phyloP scores from a whole-genome alignment of 2,329 filamentous ascomycete genomes.

The Trematosphaeria pertusa region DNA sequence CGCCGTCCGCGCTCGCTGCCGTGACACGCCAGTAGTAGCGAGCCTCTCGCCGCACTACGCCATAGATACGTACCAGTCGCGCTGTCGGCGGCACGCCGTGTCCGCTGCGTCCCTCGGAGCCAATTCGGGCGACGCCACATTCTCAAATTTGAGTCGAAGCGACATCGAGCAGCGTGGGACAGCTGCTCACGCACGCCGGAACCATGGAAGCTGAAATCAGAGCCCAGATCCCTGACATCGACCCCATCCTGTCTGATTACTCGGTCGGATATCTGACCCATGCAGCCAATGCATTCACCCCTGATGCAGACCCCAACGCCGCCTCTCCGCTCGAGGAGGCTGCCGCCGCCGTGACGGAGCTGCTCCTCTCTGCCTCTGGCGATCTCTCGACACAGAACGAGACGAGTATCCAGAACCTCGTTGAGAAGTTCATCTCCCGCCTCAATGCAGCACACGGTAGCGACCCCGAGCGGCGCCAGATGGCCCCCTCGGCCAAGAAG shows the following conservation, averaged over 20 bases:
- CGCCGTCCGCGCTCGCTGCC: not conserved
- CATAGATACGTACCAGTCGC: too few species aligned
- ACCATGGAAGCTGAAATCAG: slow-evolving; percentile 88
- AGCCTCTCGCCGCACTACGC: too few species aligned
- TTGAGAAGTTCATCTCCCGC: slow-evolving; percentile 87
- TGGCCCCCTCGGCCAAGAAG: slow-evolving; percentile 79
- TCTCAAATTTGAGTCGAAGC: slow-evolving; percentile 17
- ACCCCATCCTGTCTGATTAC: slow-evolving; percentile 89
- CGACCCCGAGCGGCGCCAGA: slow-evolving; percentile 70
- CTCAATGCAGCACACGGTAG: slow-evolving; percentile 76
- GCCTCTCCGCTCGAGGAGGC: slow-evolving; percentile 83
- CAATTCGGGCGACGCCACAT: slow-evolving; percentile 30
- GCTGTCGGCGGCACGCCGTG: not conserved
- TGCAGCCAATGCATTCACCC: slow-evolving; percentile 82
- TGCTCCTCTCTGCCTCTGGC: slow-evolving; percentile 92
- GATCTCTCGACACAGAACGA: slow-evolving; percentile 75
- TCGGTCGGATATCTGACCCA: slow-evolving; percentile 93
- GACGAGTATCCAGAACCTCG: slow-evolving; percentile 79
- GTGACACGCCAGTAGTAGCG: slow-evolving; percentile 10
- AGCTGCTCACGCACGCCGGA: slow-evolving; percentile 23
- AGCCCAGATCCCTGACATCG: slow-evolving; percentile 82
- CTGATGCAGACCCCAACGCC: slow-evolving; percentile 73
- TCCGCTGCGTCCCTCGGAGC: slow-evolving; percentile 16
- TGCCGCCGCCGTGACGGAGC: slow-evolving; percentile 80
- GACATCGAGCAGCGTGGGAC: slow-evolving; percentile 25